A percentile compares a stretch with the other conserved stretches of the same genome.
Conservation (phyloP, 805 yeast species). For the Kodamaea lidongshanica region DNA sequence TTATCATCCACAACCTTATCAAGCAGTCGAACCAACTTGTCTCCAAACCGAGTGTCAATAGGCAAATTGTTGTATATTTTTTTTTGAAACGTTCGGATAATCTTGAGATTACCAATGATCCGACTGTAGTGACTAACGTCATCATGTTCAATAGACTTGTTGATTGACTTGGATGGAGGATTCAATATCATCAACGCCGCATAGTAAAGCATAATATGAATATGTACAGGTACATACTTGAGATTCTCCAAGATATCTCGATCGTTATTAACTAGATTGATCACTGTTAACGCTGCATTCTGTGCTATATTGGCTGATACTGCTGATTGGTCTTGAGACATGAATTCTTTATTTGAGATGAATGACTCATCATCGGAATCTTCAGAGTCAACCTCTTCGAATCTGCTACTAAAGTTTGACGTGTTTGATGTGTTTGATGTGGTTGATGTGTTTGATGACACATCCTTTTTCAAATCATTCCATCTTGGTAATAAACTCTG, state of each 20-base stretch:
- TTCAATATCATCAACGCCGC: conserved; percentile 53
- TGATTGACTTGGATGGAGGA: conserved; percentile 33
- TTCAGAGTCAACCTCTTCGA: conserved; percentile 7
- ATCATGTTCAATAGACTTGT: conserved; percentile 19
- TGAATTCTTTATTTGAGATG: conserved; percentile 25
- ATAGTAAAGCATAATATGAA: conserved; percentile 64
- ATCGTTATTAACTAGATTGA: conserved; percentile 54
- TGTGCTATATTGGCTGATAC: conserved; percentile 47
- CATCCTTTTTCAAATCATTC: conserved; percentile 12
- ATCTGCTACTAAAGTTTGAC: not conserved
- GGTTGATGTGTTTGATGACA: no score
- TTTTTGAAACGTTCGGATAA: conserved; percentile 39
- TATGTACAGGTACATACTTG: conserved; percentile 64
- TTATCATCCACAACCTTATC: conserved; percentile 30
- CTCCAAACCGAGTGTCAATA: conserved; percentile 47
- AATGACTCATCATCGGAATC: conserved; percentile 18
- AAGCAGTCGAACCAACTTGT: conserved; percentile 31
- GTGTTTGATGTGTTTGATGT: no score
- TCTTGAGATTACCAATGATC: conserved; percentile 31
- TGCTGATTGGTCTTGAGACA: conserved; percentile 28
- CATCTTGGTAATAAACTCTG: conserved; percentile 29
- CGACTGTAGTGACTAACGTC: conserved; percentile 21
- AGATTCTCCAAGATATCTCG: conserved; percentile 50
- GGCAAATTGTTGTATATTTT: conserved; percentile 43
- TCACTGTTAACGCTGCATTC: conserved; percentile 57